Base-by-base conservation (phyloP, 2,329 filamentous ascomycete genomes). In the Fusarium pilosicola region DNA sequence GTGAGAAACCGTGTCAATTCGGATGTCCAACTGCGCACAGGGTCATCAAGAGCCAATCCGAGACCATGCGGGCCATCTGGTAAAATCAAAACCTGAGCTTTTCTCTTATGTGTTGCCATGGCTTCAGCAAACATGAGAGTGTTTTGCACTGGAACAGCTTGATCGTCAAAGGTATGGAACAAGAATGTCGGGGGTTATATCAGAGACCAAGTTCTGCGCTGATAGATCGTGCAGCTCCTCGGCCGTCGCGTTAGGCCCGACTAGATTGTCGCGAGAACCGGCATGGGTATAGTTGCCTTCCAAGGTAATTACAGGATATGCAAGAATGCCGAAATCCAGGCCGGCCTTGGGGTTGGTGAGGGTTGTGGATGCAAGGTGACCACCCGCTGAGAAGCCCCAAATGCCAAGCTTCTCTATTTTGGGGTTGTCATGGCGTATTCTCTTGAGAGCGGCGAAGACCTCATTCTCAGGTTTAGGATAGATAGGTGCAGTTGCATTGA, bases 301-400 rank as follows among this genome's bases (percentile, higher is more conserved):
- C 20, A 71, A 42, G 2, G 68, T 69, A 8, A 71, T 71, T 0
- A 71, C 68, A 1, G 68, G 68, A 28, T 71, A 71, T 1, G 68
- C 44, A 1, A 71, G 65, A 3, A 71, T 71, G 14, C 68, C 68
- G 24, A 70, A 70, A 4, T 70, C 68, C 5, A 70, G 24, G 2
- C 34, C 34, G 4, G 65, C 65, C 7, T 65, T 28, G 3, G 65
- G 65, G 17, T 71, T 71, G 2, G 68, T 71, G 6, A 71, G 41
- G 2, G 65, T 71, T n/a, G 62, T 69, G 41, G 68, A 56, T 17
- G 68, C 65, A 39, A 71, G 51, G 30, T 71, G 68, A 32, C 68
- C 68, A 4, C 68, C 68, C 11, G 68, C 68, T 13, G 68, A 71
- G 39, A 69, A 71, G 20, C 68, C 68, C 68, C 68, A 71, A 14